Percentiles rank a stretch among this genome's conserved stretches.
Conservation (phyloP, 208 protist genomes). For the Leishmania guyanensis region DNA sequence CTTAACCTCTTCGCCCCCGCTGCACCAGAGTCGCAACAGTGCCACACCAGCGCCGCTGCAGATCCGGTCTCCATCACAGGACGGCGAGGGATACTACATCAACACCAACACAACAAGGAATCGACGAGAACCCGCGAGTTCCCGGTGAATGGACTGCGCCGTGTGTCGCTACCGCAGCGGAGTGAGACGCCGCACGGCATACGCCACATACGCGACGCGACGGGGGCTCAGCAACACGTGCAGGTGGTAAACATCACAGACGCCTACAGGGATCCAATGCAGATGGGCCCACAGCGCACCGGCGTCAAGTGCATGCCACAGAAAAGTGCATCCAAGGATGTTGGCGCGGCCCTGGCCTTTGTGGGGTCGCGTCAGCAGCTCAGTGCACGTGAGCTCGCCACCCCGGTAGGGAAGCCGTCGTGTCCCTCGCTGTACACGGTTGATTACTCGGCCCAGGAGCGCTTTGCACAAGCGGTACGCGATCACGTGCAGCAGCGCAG, state of each 20-base stretch:
- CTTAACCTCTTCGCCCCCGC: slow-evolving; percentile 45
- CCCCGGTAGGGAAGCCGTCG: slow-evolving; percentile 33
- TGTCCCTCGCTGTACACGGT: slow-evolving; percentile 17
- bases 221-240: slow-evolving; percentile 55
- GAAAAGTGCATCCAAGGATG: slow-evolving; percentile 20
- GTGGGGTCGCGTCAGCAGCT: slow-evolving; percentile 37
- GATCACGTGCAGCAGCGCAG: slow-evolving; percentile 73
- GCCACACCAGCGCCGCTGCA: not conserved
- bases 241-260: slow-evolving; percentile 81
- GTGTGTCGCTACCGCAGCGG: slow-evolving; percentile 32
- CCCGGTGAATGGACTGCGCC: slow-evolving; percentile 42
- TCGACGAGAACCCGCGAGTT: slow-evolving; percentile 73
- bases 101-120: slow-evolving; percentile 49
- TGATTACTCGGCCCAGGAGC: slow-evolving; percentile 59
- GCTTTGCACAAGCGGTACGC: slow-evolving; percentile 73
- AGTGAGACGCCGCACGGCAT: slow-evolving; percentile 64
- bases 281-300: slow-evolving; percentile 42
- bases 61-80: slow-evolving; percentile 10
- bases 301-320: slow-evolving; percentile 47
- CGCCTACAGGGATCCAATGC: slow-evolving; percentile 67
- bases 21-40: not conserved
- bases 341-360: slow-evolving; percentile 48
- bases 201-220: slow-evolving; percentile 39
- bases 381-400: slow-evolving; percentile 19
- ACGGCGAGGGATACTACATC: slow-evolving; percentile 12